Evolutionary conservation across 2,329 filamentous ascomycete species (phyloP), one percentile per base, ranked within the genome.

Genomic region (Talaromyces sp.): DNA sequence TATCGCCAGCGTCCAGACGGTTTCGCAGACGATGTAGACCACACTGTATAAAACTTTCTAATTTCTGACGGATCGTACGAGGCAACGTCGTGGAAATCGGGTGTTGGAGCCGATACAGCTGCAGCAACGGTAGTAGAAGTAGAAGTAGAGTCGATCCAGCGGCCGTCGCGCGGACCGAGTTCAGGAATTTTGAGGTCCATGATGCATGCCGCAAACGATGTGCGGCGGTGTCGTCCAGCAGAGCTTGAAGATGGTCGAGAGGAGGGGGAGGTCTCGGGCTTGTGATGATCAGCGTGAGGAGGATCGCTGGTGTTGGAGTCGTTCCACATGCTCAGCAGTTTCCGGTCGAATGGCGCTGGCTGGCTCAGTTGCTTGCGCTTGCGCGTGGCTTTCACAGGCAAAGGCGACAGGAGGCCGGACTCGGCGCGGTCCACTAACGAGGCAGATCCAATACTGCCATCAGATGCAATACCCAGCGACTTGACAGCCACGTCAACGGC

Each of bases 111-210:
- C 33, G 42, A 6, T 22, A 44, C 17, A n/a, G 42, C n/a, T 9
- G 51, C 52, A 11, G 44, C 22, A 42, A 49, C 17, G 8, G 52
- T 10, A 42, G 39, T 52, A 47, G 42, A 11, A 25, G 19, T 3
- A 22, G 19, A 47, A 47, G 19, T 54, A 53, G 39, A 44, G 22
- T 67, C 63, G 27, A 65, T 64, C 69, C 67, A 72, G 25, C 53
- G 56, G 17, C 67, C 67, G n/a, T 67, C 66, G 36, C 69, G 61
- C 3, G 61, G 28, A 13, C 68, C 66, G 4, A 72, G 63, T 27
- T 72, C 69, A 9, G 73, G 71, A 19, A 74, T 73, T 49, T 70
- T 72, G 58, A 75, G 68, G 56, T 74, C 72, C 62, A 75, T 69
- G 54, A 75, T 74, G 59, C 72, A 73, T 51, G 73, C 72, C 0